phyloP scores from a whole-genome alignment of 177 flowering plant species.

The Vitis hybrid region DNA sequence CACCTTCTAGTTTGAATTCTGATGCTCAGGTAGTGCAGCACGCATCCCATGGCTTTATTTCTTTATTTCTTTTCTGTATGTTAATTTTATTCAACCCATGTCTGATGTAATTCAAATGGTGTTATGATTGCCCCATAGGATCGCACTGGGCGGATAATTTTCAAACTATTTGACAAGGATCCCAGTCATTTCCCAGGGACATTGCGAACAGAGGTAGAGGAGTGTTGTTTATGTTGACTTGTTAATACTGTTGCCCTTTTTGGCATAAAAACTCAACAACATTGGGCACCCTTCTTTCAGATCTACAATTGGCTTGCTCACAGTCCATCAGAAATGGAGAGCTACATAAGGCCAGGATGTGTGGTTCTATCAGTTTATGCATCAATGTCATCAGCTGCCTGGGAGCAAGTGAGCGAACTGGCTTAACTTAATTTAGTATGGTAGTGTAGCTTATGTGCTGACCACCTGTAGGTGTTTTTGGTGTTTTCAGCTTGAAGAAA shows the following conservation, averaged over 20 bases:
- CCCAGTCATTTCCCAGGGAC: conserved; percentile 76
- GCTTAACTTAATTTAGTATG: not conserved
- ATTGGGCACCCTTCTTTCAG: conserved; percentile 33
- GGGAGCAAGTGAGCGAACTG: conserved; percentile 73
- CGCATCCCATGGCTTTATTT: not conserved
- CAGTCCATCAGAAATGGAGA: conserved; percentile 91
- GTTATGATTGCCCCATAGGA: conserved; percentile 35
- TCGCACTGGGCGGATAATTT: conserved; percentile 76
- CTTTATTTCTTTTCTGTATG: not conserved
- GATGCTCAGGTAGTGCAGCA: conserved; percentile 62
- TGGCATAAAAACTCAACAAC: not conserved
- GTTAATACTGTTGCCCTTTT: not conserved
- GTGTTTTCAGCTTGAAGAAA: conserved; percentile 63
- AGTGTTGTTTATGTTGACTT: not conserved
- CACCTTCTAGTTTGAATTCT: conserved; percentile 78
- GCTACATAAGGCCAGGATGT: conserved; percentile 97
- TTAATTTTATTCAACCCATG: not conserved
- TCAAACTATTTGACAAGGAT: conserved; percentile 89
- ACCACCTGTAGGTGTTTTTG: conserved; percentile 20
- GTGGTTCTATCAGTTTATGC: conserved; percentile 72
- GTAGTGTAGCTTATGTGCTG: conserved; percentile 19
- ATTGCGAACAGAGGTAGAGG: conserved; percentile 57
- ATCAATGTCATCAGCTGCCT: conserved; percentile 64
- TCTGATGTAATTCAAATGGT: not conserved
- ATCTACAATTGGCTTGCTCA: conserved; percentile 81